These are phyloP conservation scores for Boletus bicolor DNA, from an alignment of 768 basidiomycete species.

Conservation along the genomic window DNA sequence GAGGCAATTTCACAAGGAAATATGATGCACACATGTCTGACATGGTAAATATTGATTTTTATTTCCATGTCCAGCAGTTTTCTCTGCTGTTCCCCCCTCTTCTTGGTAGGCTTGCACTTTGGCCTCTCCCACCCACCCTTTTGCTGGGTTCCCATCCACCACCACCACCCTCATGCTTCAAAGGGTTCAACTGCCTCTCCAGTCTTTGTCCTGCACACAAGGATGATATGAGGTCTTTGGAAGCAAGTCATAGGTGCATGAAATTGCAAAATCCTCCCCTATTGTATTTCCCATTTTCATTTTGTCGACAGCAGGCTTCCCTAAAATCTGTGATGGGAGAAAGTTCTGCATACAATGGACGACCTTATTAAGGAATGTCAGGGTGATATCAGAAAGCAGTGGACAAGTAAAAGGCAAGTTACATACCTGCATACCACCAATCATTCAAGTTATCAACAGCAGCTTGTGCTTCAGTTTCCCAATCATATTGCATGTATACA, in stretches of 20 bases:
- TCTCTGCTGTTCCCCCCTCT: slow-evolving; percentile 65
- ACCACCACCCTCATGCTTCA: slow-evolving; percentile 58
- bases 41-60: background rate
- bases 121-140: slow-evolving; percentile 58
- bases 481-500: slow-evolving; percentile 96
- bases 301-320: slow-evolving; percentile 98
- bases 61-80: slow-evolving; percentile 74
- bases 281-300: slow-evolving; percentile 97
- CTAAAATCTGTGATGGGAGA: slow-evolving; percentile 98
- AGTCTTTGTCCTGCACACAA: slow-evolving; percentile 80
- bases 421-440: slow-evolving; percentile 93
- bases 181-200: slow-evolving; percentile 73
- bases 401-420: background rate
- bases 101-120: slow-evolving; percentile 71
- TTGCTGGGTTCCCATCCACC: slow-evolving; percentile 85
- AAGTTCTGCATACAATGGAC: slow-evolving; percentile 94
- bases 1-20: background rate
- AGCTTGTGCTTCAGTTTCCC: slow-evolving; percentile 95
- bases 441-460: slow-evolving; percentile 93
- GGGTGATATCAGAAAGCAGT: slow-evolving; percentile 3
- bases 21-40: background rate
- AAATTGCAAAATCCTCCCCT: slow-evolving; percentile 99
- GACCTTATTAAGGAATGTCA: slow-evolving; percentile 48
- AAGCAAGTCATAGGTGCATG: slow-evolving; percentile 91
- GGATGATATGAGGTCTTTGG: slow-evolving; percentile 75